Evolutionary conservation across 495 filamentous ascomycete species (phyloP).

Genomic region (Aspergillus cristatus): DNA sequence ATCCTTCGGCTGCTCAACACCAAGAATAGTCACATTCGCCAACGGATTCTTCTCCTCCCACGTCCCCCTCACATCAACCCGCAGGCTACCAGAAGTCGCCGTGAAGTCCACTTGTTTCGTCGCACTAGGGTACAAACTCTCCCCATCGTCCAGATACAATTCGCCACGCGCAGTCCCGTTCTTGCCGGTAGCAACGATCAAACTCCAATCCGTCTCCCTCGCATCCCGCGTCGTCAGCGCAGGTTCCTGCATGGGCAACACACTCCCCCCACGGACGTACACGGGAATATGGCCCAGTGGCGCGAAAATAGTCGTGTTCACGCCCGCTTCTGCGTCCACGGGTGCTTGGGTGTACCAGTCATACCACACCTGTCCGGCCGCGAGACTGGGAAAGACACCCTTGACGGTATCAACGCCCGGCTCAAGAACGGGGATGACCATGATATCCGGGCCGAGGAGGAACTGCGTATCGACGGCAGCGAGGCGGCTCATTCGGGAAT

Average conservation of each 20-base stretch:
- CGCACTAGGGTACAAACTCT: constrained; percentile 50
- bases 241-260: constrained; percentile 63
- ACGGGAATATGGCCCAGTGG: constrained; percentile 75
- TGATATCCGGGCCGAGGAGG: constrained; percentile 58
- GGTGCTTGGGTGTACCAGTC: constrained; percentile 66
- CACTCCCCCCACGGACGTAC: constrained; percentile 58
- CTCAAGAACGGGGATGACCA: constrained; percentile 64
- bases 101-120: constrained; percentile 53
- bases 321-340: constrained; percentile 43
- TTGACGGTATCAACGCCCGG: constrained; percentile 56
- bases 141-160: constrained; percentile 80
- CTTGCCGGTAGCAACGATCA: constrained; percentile 53
- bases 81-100: constrained; percentile 35
- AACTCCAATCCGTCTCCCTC: constrained; percentile 57
- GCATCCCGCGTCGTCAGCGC: constrained; percentile 59
- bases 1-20: constrained; percentile 35
- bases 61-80: constrained; percentile 37
- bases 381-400: constrained; percentile 71
- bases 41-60: constrained; percentile 55
- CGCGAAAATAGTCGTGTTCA: constrained; percentile 65
- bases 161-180: constrained; percentile 52
- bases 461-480: constrained; percentile 65
- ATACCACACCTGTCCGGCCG: constrained; percentile 60
- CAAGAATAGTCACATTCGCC: constrained; percentile 58
- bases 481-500: constrained; percentile 66